Percentiles rank a stretch among this genome's conserved stretches.
phyloP scores from a whole-genome alignment of 257 asterid genomes.

The Ophiorrhiza pumila region DNA sequence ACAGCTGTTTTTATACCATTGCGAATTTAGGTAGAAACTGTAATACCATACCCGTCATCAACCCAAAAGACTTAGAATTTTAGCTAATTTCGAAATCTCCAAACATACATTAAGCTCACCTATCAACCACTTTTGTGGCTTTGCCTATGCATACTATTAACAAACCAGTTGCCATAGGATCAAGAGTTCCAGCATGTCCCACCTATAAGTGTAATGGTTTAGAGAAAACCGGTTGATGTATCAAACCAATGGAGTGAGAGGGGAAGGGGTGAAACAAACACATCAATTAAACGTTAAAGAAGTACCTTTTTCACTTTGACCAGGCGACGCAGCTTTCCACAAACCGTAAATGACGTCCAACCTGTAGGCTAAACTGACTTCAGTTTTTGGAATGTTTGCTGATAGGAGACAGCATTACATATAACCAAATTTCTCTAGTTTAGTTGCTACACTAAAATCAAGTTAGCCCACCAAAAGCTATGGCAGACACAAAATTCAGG shows the following conservation, averaged over 20 bases:
- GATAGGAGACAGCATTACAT: background rate
- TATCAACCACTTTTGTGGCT: slow-evolving; percentile 89
- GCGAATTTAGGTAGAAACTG: background rate
- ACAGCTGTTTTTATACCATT: background rate
- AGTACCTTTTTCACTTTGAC: slow-evolving; percentile 88
- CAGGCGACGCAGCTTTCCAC: slow-evolving; percentile 91
- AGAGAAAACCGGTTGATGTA: slow-evolving; percentile 16
- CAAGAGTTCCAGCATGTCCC: slow-evolving; percentile 99
- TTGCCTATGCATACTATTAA: slow-evolving; percentile 92
- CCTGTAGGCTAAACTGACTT: slow-evolving; percentile 49
- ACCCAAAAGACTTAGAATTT: background rate
- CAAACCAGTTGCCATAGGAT: slow-evolving; percentile 99
- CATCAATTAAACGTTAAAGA: slow-evolving; percentile 6
- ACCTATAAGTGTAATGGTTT: slow-evolving; percentile 52
- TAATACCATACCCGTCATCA: background rate
- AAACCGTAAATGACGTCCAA: slow-evolving; percentile 98
- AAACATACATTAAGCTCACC: slow-evolving; percentile 40
- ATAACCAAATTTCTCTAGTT: background rate
- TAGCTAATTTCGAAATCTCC: background rate
- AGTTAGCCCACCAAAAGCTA: background rate
- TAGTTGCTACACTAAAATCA: background rate
- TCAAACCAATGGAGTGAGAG: background rate
- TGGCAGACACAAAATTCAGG: background rate
- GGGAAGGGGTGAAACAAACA: background rate
- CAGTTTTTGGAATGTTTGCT: slow-evolving; percentile 19